Evolutionary conservation across 306 rosid genomes (phyloP).

Genomic region (Casuarina glauca): DNA sequence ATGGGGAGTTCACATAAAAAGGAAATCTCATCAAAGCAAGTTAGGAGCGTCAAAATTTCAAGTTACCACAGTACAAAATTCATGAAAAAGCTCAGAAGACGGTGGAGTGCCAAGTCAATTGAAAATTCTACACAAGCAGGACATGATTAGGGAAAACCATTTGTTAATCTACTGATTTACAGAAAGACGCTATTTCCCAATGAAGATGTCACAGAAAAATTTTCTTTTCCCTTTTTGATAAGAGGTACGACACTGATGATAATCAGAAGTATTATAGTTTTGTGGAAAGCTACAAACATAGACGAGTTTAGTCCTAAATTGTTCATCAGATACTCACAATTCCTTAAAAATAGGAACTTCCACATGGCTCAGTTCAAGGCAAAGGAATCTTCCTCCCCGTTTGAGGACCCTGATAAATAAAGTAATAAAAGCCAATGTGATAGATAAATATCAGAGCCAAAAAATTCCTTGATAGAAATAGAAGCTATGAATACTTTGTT

Average conservation of each 20-base stretch:
- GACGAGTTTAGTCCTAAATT: not conserved
- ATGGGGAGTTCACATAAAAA: not conserved
- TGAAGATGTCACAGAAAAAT: not conserved
- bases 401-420: slow-evolving; percentile 69
- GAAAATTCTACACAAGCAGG: not conserved
- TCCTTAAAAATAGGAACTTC: slow-evolving; percentile 75
- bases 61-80: not conserved
- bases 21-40: not conserved
- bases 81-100: not conserved
- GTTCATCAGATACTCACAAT: slow-evolving; percentile 58
- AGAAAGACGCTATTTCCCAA: not conserved
- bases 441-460: not conserved
- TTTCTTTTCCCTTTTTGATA: not conserved
- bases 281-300: not conserved
- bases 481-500: not conserved
- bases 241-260: not conserved
- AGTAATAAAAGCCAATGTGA: not conserved
- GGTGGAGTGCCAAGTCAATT: not conserved
- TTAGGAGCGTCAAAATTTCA: not conserved
- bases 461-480: not conserved
- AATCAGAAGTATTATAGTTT: not conserved
- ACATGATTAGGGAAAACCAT: not conserved
- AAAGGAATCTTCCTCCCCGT: slow-evolving; percentile 90
- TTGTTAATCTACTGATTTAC: not conserved
- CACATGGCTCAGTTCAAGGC: slow-evolving; percentile 96